Base-by-base conservation (phyloP, 1,139 yeast species). In the Candida tetrigidarum region DNA sequence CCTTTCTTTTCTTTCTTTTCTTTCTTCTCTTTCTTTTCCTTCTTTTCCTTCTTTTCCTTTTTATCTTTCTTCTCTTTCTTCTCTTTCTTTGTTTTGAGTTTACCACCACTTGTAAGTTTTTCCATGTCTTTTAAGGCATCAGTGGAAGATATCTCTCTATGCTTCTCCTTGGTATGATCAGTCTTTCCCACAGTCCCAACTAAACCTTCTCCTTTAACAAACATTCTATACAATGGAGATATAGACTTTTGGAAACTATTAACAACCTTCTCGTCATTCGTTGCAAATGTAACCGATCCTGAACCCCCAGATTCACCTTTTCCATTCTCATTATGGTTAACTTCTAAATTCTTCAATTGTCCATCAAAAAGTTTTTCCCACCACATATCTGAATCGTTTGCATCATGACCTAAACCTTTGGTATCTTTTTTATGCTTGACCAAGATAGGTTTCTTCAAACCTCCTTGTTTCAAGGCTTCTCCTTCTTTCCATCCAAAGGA, bases 311-410 rank as follows among this genome's bases (percentile, higher is more conserved):
- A n/a, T n/a, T n/a, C n/a, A n/a, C n/a, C n/a, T n/a, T n/a, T 38
- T 0, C 60, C 63, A 7, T 53, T 55, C 2, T 63, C 49, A 3
- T 26, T 36, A 5, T 48, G 48, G 11, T 57, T 60, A 6, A 91
- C 93, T 47, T 88, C 92, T 39, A 93, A 63, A 16, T 81, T 79
- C 60, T 89, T 89, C 51, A 93, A 76, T 56, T 91, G 97, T 1
- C 97, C 97, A 64, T 93, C 98, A 67, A 93, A 93, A 39, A 92
- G 72, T 54, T 86, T 77, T 55, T 93, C 98, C 99, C 99, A 93
- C 99, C 99, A 93, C 43, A 89, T 86, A 57, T 91, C 97, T 16
- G 85, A 84, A 46, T 83, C 86, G 42, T 76, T 76, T 10, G 78
- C 67, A 50, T 80, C 85, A 57, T 85, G 85, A 0, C 96, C 96